These are phyloP conservation scores for Aristolochia fimbriata DNA, from an alignment of 164 flowering plant species.

Conservation along the genomic window DNA sequence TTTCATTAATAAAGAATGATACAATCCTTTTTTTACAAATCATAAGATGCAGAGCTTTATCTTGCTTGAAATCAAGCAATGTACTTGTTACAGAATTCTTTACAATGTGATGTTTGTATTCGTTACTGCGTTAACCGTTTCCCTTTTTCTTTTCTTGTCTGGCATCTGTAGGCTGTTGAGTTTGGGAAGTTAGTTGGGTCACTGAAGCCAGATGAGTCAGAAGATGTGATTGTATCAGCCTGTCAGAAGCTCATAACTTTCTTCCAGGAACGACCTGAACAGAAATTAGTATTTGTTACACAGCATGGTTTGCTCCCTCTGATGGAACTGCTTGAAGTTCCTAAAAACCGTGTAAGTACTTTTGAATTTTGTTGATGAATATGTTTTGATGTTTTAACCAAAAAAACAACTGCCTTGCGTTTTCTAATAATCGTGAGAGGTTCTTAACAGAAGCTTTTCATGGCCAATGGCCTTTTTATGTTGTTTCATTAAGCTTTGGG, in stretches of 20 bases:
- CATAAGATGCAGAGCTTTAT: too few relatives aligned
- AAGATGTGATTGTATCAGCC: constrained; percentile 80
- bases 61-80: too few relatives aligned
- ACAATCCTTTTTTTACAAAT: too few relatives aligned
- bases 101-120: neutral
- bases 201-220: constrained; percentile 80
- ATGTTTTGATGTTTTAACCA: too few relatives aligned
- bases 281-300: constrained; percentile 71
- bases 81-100: too few relatives aligned
- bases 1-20: too few relatives aligned
- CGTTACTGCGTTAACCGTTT: too few relatives aligned
- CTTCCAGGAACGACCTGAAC: constrained; percentile 87
- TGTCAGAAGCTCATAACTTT: constrained; percentile 82
- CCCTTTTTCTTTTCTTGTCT: neutral
- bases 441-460: neutral
- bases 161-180: constrained; percentile 69
- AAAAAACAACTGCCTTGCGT: too few relatives aligned
- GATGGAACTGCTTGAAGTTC: constrained; percentile 84
- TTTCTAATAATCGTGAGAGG: neutral
- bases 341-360: constrained; percentile 62
- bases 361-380: neutral
- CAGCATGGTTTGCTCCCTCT: constrained; percentile 93
- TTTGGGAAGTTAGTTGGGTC: constrained; percentile 76
- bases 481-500: neutral
- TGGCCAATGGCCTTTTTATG: neutral